A percentile compares a stretch with the other conserved stretches of the same genome.
Conservation (phyloP, 192 early-diverging fungal genomes). For the Geranomyces variabilis region DNA sequence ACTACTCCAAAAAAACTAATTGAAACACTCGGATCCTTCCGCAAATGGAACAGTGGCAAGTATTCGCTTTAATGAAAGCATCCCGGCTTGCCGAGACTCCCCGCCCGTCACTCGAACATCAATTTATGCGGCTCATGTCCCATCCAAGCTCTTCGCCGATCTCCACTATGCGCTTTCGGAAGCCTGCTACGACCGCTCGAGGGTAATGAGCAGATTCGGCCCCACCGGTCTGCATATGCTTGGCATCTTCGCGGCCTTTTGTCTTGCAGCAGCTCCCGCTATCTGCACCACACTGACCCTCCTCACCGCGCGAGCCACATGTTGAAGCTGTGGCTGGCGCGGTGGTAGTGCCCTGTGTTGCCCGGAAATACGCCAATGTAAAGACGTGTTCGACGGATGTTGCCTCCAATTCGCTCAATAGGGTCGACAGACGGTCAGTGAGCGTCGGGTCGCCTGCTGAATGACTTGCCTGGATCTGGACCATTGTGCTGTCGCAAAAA, state of each 20-base stretch:
- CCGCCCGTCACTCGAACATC: too few relatives aligned
- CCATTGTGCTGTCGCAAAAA: background rate
- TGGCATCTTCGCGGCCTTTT: background rate
- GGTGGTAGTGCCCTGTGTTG: background rate
- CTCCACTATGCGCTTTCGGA: background rate
- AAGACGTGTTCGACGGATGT: slow-evolving; percentile 18
- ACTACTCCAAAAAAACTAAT: too few relatives aligned
- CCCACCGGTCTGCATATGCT: background rate
- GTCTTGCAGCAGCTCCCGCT: background rate
- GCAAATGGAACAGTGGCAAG: too few relatives aligned
- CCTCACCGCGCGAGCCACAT: background rate
- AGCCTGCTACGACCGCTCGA: background rate
- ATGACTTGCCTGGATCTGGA: background rate
- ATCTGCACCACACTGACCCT: background rate
- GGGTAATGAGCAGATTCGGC: background rate
- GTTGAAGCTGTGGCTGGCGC: too few relatives aligned
- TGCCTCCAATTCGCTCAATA: slow-evolving; percentile 11
- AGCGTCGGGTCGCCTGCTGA: background rate
- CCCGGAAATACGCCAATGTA: slow-evolving; percentile 22
- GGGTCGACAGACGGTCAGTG: too few relatives aligned
- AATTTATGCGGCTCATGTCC: background rate
- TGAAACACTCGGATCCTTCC: too few relatives aligned
- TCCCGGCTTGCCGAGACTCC: too few relatives aligned
- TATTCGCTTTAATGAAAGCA: too few relatives aligned
- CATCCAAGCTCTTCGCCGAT: background rate